Evolutionary conservation across 768 basidiomycete genomes (phyloP).

Genomic region (Leccinum sublutescens): DNA sequence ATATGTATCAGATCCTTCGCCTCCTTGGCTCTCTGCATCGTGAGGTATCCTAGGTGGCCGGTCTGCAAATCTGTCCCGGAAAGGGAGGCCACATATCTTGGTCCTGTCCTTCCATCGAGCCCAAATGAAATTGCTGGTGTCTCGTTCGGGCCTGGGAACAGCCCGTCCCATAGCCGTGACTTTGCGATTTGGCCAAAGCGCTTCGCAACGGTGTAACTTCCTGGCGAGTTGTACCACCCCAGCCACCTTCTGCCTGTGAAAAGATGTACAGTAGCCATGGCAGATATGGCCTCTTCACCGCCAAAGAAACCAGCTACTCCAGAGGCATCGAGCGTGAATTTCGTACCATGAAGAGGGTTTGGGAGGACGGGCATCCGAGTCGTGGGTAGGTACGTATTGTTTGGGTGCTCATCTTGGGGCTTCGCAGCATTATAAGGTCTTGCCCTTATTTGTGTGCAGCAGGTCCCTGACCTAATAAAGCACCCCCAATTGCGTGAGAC

Average conservation of each 20-base stretch:
- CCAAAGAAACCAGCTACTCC: conserved; percentile 38
- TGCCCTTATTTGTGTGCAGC: neutral
- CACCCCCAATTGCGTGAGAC: neutral
- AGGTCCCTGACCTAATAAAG: neutral
- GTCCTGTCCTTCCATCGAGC: conserved; percentile 29
- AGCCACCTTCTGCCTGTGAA: conserved; percentile 33
- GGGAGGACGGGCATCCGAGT: conserved; percentile 18
- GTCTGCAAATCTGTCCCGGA: conserved; percentile 32
- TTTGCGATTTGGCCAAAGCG: conserved; percentile 30
- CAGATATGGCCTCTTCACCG: conserved; percentile 38
- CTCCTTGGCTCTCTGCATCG: conserved; percentile 16
- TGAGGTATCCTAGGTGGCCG: conserved; percentile 31
- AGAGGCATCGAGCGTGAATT: conserved; percentile 27
- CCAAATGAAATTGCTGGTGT: conserved; percentile 30
- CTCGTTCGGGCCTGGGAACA: conserved; percentile 31
- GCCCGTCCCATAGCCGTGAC: conserved; percentile 30
- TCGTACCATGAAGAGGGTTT: conserved; percentile 3
- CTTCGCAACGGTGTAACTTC: conserved; percentile 35
- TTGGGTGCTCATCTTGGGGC: neutral
- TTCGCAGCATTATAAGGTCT: neutral
- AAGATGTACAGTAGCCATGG: conserved; percentile 36
- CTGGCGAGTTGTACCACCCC: conserved; percentile 39
- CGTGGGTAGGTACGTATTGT: neutral
- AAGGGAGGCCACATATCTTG: conserved; percentile 23
- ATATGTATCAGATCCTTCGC: neutral